These are phyloP conservation scores for Citrus reticulata DNA, from an alignment of 345 rosid species.

Conservation along the genomic window DNA sequence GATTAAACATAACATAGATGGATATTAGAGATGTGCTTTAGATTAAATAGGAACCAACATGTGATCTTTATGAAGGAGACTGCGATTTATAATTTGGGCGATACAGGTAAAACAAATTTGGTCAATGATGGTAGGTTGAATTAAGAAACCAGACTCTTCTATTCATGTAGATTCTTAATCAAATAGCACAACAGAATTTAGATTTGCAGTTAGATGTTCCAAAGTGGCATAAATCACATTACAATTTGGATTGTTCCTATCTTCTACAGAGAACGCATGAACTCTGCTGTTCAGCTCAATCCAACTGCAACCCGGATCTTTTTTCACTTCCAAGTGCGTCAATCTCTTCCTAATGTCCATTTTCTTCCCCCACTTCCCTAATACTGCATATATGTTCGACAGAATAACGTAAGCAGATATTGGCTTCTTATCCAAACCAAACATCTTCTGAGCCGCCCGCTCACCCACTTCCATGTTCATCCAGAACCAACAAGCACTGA, in stretches of 20 bases:
- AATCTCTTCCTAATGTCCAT: constrained; percentile 42
- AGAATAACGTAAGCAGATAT: constrained; percentile 39
- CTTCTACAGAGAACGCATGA: constrained; percentile 39
- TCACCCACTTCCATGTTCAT: constrained; percentile 50
- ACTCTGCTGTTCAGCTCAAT: constrained; percentile 36
- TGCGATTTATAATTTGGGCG: neutral
- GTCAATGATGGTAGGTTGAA: neutral
- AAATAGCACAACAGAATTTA: constrained; percentile 16
- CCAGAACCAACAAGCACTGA: constrained; percentile 50
- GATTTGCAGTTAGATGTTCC: constrained; percentile 39
- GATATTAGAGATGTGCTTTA: neutral
- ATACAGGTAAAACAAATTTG: neutral
- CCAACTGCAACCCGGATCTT: constrained; percentile 60
- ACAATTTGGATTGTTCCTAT: constrained; percentile 33
- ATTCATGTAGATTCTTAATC: neutral
- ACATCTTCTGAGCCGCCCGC: constrained; percentile 46
- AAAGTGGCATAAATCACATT: constrained; percentile 33
- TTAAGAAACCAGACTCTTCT: neutral
- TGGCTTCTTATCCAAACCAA: constrained; percentile 31
- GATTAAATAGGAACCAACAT: neutral
- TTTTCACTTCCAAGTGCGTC: constrained; percentile 40
- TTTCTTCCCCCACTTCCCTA: constrained; percentile 56
- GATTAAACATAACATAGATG: neutral
- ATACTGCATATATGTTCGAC: constrained; percentile 46
- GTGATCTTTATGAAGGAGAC: neutral